Base-by-base conservation (phyloP, 2,329 filamentous ascomycete species). In the Penicillium sp. region DNA sequence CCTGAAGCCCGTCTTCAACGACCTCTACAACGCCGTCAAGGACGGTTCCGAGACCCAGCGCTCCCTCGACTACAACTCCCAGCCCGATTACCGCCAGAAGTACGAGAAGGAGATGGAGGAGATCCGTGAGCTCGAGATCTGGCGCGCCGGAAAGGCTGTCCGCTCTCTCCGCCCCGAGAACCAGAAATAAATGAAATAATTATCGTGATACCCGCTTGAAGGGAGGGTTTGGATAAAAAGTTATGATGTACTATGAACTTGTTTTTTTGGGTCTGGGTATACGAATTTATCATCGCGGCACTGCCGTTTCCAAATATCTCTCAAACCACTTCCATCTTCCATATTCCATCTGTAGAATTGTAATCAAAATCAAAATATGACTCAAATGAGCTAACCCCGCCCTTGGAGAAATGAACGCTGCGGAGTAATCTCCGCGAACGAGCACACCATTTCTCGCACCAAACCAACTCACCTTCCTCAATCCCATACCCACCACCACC, bases 41-140 rank as follows among this genome's bases (percentile, higher is more conserved):
- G 86, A 92, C 71, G 94, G 94, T 74, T 87, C 85, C 73, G 94
- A 99, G 89, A 99, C 94, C 73, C 83, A 94, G 87, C 87, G 94
- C 79, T 94, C 91, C 59, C 88, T 99, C 73, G 92, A 97, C 73
- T 99, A 95, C 86, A 97, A 97, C 85, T 85, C 89, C 75, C 91
- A 95, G 80, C 81, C 85, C 68, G 92, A 99, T 81, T 99, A 99
- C 88, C 89, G 94, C 71, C 84, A 96, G 84, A 92, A 90, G 81
- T 99, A 92, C 80, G 92, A 97, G 86, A 86, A 90, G 74, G 94
- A 99, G 89, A 90, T 99, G 87, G 84, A 96, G 82, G 94, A 97
- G 84, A 97, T 99, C 82, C 89, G 93, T 73, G 85, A 92, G 74
- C 82, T 99, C 73, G 94, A 99, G 86, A 99, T 99, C 86, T 99